Conservation (phyloP, 176 grass and related monocot species). For the Triticum monococcum region DNA sequence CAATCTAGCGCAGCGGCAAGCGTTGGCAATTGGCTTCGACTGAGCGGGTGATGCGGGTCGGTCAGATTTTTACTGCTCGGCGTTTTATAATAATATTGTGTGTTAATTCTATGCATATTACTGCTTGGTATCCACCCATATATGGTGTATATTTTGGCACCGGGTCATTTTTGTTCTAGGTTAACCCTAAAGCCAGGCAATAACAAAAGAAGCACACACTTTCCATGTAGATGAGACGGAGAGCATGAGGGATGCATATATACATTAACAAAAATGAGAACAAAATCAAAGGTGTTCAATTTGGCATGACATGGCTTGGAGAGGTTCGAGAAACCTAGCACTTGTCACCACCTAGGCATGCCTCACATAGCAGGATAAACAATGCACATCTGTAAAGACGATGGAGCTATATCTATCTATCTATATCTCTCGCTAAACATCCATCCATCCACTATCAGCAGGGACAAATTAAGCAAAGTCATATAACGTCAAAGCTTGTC, state of each 20-base stretch:
- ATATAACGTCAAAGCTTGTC: too few species aligned
- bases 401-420: not conserved
- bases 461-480: too few species aligned
- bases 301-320: not conserved
- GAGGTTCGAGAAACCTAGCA: not conserved
- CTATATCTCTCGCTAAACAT: not conserved
- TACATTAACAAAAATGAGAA: not conserved
- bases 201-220: not conserved
- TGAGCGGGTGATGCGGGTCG: too few species aligned
- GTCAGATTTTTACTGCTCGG: too few species aligned
- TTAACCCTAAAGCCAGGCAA: too few species aligned
- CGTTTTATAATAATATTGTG: too few species aligned
- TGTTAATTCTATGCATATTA: too few species aligned
- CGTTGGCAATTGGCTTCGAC: too few species aligned
- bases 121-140: too few species aligned
- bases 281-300: not conserved
- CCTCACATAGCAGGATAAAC: not conserved
- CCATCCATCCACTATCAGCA: not conserved
- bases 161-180: too few species aligned
- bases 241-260: not conserved
- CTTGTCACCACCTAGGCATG: not conserved
- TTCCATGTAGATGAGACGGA: not conserved
- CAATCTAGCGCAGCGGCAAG: too few species aligned
- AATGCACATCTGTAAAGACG: not conserved
- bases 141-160: too few species aligned